These are phyloP conservation scores for Aspergillus aculeatus DNA, from an alignment of 2,329 filamentous ascomycete species.

Conservation along the genomic window DNA sequence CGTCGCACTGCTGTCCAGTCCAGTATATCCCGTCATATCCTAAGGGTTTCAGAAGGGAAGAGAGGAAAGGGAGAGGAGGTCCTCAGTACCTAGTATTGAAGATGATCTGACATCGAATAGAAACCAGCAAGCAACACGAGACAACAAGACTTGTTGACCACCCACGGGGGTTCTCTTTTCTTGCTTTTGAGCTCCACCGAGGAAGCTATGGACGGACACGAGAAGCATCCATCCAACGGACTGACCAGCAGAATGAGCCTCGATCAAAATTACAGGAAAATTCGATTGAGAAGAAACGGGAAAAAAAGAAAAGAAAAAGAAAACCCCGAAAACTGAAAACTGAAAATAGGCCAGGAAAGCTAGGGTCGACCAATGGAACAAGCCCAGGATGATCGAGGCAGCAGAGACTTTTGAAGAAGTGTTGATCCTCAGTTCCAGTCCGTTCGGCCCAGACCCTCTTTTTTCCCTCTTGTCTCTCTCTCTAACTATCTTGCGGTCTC, in stretches of 20 bases:
- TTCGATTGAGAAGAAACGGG: background rate
- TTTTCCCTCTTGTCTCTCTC: constrained; percentile 1
- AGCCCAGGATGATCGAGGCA: constrained; percentile 1
- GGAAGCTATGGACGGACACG: background rate
- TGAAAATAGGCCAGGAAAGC: background rate
- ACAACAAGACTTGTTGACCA: background rate
- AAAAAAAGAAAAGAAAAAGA: too few species aligned
- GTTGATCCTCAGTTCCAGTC: constrained; percentile 4
- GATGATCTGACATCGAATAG: background rate
- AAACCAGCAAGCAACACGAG: background rate
- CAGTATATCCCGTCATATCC: background rate
- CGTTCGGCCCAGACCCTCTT: constrained; percentile 8
- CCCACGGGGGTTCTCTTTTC: background rate
- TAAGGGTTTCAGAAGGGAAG: background rate
- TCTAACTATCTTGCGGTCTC: background rate
- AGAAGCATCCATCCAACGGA: background rate
- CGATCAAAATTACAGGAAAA: background rate
- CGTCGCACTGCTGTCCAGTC: background rate
- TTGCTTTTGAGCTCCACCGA: background rate
- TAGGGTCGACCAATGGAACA: background rate
- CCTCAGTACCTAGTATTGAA: too few species aligned
- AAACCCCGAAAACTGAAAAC: background rate
- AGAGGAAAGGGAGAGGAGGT: background rate
- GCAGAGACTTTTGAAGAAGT: background rate
- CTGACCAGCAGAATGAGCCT: background rate